These are phyloP conservation scores for Paramecium bursaria DNA, from an alignment of 73 alveolate species.

Conservation along the genomic window DNA sequence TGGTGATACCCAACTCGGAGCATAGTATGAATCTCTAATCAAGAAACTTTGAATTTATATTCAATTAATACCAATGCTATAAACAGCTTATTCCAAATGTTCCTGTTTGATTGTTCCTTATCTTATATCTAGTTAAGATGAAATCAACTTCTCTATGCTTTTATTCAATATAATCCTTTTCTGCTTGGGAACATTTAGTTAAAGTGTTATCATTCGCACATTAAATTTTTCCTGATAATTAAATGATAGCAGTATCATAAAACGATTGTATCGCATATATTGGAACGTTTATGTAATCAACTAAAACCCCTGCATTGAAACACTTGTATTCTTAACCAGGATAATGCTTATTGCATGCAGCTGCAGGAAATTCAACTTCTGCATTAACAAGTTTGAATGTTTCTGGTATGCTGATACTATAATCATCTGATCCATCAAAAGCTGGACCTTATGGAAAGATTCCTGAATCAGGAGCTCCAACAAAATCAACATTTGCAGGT, in stretches of 20 bases:
- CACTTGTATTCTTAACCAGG: slow-evolving; percentile 21
- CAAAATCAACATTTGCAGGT: not conserved
- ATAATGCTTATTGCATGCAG: not conserved
- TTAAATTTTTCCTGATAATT: not conserved
- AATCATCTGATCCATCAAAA: not conserved
- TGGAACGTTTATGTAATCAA: slow-evolving; percentile 6
- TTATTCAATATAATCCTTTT: slow-evolving; percentile 19
- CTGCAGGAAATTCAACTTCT: not conserved
- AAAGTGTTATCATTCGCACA: not conserved
- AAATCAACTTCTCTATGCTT: not conserved
- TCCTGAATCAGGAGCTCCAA: slow-evolving; percentile 58
- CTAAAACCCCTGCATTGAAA: slow-evolving; percentile 23
- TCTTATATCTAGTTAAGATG: not conserved
- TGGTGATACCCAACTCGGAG: too few relatives aligned
- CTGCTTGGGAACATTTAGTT: not conserved
- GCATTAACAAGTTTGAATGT: not conserved
- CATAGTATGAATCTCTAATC: too few relatives aligned
- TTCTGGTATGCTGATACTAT: not conserved
- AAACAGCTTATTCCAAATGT: not conserved
- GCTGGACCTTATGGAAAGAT: slow-evolving; percentile 20
- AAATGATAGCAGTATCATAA: slow-evolving; percentile 40
- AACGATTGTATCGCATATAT: slow-evolving; percentile 3
- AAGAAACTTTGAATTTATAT: too few relatives aligned
- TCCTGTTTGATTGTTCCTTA: not conserved
- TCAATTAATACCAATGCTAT: not conserved